Evolutionary conservation across 371 early-diverging fungal species (phyloP).

Genomic region (Dinochytrium kinnereticum): DNA sequence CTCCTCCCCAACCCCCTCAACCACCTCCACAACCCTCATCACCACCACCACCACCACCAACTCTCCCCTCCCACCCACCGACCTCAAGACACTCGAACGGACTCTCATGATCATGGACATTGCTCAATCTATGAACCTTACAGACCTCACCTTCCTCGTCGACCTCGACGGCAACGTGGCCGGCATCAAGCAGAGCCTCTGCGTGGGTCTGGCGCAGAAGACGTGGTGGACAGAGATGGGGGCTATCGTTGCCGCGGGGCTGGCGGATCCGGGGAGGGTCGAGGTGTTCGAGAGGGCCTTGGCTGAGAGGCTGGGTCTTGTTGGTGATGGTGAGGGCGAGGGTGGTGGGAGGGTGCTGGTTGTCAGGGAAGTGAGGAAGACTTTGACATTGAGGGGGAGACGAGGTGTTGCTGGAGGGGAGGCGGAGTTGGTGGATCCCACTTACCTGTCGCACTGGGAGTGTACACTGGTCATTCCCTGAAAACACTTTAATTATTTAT

Average conservation of each 20-base stretch:
- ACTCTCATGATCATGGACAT: conserved; percentile 12
- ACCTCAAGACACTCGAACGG: background rate
- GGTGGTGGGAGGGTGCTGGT: background rate
- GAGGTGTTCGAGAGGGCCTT: background rate
- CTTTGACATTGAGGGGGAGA: no score
- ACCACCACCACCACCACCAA: background rate
- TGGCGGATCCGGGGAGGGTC: background rate
- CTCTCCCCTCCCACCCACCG: background rate
- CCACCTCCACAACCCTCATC: background rate
- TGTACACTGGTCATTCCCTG: background rate
- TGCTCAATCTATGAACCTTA: background rate
- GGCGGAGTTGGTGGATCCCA: no score
- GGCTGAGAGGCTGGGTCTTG: background rate
- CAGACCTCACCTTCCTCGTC: background rate
- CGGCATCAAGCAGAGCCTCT: background rate
- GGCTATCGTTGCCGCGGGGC: background rate
- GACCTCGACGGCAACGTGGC: conserved; percentile 11
- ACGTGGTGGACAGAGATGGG: conserved; percentile 1
- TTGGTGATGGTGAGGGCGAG: no score
- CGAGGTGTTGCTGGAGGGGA: no score
- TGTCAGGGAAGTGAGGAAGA: background rate
- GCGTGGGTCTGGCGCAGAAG: background rate
- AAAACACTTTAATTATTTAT: no score
- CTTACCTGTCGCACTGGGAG: background rate
- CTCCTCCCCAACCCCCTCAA: background rate